Evolutionary conservation across 148 eudicot genomes (phyloP).

Genomic region (Oxyria digyna): DNA sequence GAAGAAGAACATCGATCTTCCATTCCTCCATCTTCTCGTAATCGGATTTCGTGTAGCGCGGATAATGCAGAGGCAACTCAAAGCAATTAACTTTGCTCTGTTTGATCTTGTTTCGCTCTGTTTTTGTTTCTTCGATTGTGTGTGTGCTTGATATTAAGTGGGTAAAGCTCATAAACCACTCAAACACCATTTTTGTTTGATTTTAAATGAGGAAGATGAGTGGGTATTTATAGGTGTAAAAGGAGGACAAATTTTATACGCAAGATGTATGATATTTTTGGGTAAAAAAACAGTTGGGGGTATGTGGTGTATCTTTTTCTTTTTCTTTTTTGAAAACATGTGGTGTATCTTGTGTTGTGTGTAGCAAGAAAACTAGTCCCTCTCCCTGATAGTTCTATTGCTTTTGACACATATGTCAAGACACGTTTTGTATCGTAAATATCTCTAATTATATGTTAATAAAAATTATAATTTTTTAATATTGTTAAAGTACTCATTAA

Average conservation of each 20-base stretch:
- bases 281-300: no score
- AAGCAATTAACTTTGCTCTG: neutral
- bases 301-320: no score
- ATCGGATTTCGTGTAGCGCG: neutral
- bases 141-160: neutral
- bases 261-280: neutral
- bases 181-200: neutral
- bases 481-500: no score
- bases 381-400: no score
- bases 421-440: no score
- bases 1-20: neutral
- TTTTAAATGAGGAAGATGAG: neutral
- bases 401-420: no score
- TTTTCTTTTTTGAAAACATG: no score
- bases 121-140: neutral
- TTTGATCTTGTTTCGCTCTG: neutral
- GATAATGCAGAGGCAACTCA: neutral
- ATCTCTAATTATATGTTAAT: no score
- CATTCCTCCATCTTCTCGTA: neutral
- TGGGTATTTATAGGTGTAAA: neutral
- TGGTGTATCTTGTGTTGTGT: no score
- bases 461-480: no score
- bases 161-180: neutral
- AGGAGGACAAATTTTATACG: neutral
- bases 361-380: slow-evolving; percentile 1